Evolutionary conservation across 139 green algal species (phyloP).

Genomic region (Marvania coccoides): DNA sequence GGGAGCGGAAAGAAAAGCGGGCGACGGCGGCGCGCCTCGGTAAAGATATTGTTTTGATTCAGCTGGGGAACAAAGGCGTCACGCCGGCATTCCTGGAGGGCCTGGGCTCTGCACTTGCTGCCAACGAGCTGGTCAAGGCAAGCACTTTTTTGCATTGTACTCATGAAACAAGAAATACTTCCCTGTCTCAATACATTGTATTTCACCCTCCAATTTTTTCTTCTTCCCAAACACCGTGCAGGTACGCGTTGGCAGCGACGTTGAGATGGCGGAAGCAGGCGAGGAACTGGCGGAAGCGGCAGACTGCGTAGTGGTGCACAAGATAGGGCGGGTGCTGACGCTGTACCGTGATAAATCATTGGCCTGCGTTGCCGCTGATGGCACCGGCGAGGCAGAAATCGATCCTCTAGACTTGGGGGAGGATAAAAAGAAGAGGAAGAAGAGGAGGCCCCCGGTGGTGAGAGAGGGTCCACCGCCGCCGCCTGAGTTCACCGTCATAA

Average conservation of each 20-base stretch:
- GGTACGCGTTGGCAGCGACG: neutral
- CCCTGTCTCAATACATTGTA: too few species aligned
- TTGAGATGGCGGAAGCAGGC: neutral
- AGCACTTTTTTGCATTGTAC: too few species aligned
- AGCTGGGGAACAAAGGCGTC: constrained; percentile 22
- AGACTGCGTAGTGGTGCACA: constrained; percentile 27
- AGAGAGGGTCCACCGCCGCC: neutral
- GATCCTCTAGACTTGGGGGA: constrained; percentile 11
- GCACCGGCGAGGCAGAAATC: neutral
- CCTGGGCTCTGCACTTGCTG: neutral
- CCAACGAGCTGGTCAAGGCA: constrained; percentile 27
- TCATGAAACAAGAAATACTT: too few species aligned
- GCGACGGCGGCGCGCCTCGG: constrained; percentile 7
- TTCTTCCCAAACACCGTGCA: too few species aligned
- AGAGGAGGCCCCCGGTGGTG: neutral
- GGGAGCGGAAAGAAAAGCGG: constrained; percentile 13
- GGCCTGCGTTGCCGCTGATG: neutral
- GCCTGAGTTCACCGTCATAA: constrained; percentile 25
- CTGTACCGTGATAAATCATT: constrained; percentile 14
- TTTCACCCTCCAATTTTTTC: too few species aligned
- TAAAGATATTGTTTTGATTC: neutral
- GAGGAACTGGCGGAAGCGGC: neutral
- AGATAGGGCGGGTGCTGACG: constrained; percentile 15
- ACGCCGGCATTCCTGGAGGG: constrained; percentile 13
- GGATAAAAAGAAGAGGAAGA: constrained; percentile 7